Evolutionary conservation across 108 stramenopile genomes (phyloP), one percentile per base, ranked within the genome.

Genomic region (Seminavis robusta): DNA sequence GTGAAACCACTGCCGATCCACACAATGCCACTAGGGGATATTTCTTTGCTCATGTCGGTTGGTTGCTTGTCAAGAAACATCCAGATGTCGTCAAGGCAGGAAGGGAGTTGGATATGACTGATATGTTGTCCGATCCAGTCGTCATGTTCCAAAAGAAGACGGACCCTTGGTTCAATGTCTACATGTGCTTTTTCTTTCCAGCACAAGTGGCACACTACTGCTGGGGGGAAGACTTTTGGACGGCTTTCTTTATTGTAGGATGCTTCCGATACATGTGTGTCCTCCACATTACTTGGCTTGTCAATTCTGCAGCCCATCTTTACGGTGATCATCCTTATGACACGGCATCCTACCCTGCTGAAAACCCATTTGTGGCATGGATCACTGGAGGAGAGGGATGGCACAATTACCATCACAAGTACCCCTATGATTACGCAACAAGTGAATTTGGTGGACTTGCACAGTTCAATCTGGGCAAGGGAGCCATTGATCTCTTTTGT

Each of bases 351-450:
- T 90, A 88, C 59, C 92, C 95, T 3, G 79, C 90, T 4, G 92
- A 96, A 79, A 92, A 90, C 69, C 86, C 93, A 6, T 69, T 90
- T 54, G 93, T 94, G 25, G 82, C 88, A 31, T 67, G 90, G 49
- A 73, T 77, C 37, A 87, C 88, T 33, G 66, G 94, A 13, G 95
- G 95, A 1, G 95, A 96, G 74, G 95, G 95, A 45, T 96, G 93
- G 93, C 95, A 96, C 74, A 96, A 96, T 81, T 96, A 92, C 92
- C 95, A 96, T 62, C 95, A 96, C 83, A 90, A 92, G 59, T 94
- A 94, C 71, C 95, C 95, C 33, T 94, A 73, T 64, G 94, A 94
- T 53, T 96, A 96, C 68, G 89, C 89, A 42, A 87, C 94, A 9
- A n/a, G n/a, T n/a, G n/a, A 96, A 69, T 92, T 84, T 52, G 92